Evolutionary conservation across 2,329 filamentous ascomycete genomes (phyloP).

Genomic region (Trichoderma sp.): DNA sequence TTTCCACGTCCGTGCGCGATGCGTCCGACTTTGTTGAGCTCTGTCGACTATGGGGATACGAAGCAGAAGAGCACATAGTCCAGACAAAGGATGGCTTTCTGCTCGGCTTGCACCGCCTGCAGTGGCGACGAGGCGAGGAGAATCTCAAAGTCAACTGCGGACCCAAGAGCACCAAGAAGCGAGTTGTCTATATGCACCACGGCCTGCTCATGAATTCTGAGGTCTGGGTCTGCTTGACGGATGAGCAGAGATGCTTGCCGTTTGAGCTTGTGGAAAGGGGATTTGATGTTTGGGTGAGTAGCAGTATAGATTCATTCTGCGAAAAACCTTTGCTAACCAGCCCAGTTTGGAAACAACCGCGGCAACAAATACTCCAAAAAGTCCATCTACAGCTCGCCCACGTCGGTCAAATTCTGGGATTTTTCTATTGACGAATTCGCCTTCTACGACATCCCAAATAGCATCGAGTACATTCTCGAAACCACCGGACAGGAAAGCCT

Average conservation of each 20-base stretch:
- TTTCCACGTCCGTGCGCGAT: constrained; percentile 78
- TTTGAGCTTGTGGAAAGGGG: constrained; percentile 88
- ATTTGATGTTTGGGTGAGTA: constrained; percentile 88
- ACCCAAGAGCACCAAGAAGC: constrained; percentile 70
- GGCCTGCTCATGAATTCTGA: constrained; percentile 98
- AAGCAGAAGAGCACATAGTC: constrained; percentile 93
- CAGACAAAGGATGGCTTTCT: constrained; percentile 94
- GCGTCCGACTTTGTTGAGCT: constrained; percentile 92
- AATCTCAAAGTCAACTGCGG: constrained; percentile 76
- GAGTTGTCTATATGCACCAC: constrained; percentile 92
- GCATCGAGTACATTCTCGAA: constrained; percentile 86
- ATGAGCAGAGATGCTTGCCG: constrained; percentile 81
- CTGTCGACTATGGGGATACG: constrained; percentile 89
- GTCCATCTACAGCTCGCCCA: constrained; percentile 74
- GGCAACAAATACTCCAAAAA: constrained; percentile 99
- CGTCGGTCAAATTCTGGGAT: constrained; percentile 83
- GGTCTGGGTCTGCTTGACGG: constrained; percentile 93
- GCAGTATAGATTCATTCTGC: neutral
- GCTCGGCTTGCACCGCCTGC: constrained; percentile 84
- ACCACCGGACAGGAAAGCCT: constrained; percentile 81
- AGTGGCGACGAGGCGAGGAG: constrained; percentile 81
- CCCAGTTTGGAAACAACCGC: constrained; percentile 88
- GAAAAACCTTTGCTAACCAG: neutral
- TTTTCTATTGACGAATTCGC: constrained; percentile 99
- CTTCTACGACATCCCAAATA: constrained; percentile 95